A percentile compares a stretch with the other conserved stretches of the same genome.
These are phyloP conservation scores for Eragrostis tef DNA, from an alignment of 202 grass and related monocot species.

Conservation along the genomic window DNA sequence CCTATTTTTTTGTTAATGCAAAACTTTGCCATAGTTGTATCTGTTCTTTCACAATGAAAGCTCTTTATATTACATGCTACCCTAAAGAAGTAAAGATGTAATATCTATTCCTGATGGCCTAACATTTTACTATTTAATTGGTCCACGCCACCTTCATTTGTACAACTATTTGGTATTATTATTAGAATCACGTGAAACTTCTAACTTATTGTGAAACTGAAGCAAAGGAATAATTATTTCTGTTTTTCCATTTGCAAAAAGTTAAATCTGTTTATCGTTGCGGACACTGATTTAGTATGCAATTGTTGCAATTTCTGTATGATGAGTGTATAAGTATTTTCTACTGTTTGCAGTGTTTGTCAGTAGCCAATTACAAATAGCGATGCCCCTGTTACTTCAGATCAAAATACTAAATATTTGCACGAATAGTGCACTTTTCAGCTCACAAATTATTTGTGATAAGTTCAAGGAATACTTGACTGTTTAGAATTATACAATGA, in stretches of 20 bases:
- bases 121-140: background rate
- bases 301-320: background rate
- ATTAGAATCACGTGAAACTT: background rate
- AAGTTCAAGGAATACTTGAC: no score
- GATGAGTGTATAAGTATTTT: conserved; percentile 9
- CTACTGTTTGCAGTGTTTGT: background rate
- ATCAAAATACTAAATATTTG: background rate
- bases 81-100: background rate
- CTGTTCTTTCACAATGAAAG: background rate
- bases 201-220: background rate
- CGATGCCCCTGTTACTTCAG: conserved; percentile 20
- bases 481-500: background rate
- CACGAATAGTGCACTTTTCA: background rate
- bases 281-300: conserved; percentile 22
- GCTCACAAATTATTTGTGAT: conserved; percentile 17
- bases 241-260: background rate
- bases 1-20: conserved; percentile 10
- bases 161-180: background rate
- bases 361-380: background rate
- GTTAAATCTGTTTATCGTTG: no score
- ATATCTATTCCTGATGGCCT: background rate
- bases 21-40: background rate
- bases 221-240: background rate
- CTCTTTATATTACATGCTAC: background rate
- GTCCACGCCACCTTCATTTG: background rate